These are phyloP conservation scores for Talaromyces amestolkiae DNA, from an alignment of 2,329 filamentous ascomycete species.

Conservation along the genomic window DNA sequence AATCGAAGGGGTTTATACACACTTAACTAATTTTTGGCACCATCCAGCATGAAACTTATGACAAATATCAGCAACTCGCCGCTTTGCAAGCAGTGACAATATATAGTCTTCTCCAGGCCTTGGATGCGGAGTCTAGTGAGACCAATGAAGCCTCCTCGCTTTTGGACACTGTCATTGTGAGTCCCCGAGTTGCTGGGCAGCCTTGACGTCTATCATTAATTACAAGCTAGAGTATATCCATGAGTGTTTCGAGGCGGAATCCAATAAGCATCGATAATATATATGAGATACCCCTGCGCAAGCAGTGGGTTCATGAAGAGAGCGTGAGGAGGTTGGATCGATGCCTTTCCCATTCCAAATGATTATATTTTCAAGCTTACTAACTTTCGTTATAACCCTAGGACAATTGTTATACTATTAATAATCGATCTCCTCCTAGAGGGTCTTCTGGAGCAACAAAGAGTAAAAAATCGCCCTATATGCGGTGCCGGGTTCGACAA, in stretches of 20 bases:
- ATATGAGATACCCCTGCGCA: not conserved
- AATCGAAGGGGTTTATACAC: not conserved
- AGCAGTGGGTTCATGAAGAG: slow-evolving; percentile 18
- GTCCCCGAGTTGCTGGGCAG: not conserved
- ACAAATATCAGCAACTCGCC: slow-evolving; percentile 11
- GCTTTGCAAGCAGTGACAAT: slow-evolving; percentile 16
- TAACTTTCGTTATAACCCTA: not conserved
- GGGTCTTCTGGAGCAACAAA: slow-evolving; percentile 9
- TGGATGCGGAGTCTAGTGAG: slow-evolving; percentile 12
- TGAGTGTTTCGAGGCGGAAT: not conserved
- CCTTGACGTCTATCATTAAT: not conserved
- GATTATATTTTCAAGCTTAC: not conserved
- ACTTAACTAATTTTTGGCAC: not conserved
- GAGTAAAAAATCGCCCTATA: not conserved
- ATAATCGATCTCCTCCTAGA: slow-evolving; percentile 17
- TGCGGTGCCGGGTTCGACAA: slow-evolving; percentile 2
- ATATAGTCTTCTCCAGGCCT: slow-evolving; percentile 14
- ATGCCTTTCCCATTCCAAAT: not conserved
- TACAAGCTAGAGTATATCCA: not conserved
- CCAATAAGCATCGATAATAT: not conserved
- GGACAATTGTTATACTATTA: slow-evolving; percentile 14
- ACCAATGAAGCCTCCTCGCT: slow-evolving; percentile 10
- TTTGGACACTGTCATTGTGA: slow-evolving; percentile 8
- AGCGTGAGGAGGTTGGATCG: slow-evolving; percentile 13
- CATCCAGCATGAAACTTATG: slow-evolving; percentile 12